These are phyloP conservation scores for Carex scoparia DNA, from an alignment of 176 grass and related monocot genomes.

Conservation along the genomic window DNA sequence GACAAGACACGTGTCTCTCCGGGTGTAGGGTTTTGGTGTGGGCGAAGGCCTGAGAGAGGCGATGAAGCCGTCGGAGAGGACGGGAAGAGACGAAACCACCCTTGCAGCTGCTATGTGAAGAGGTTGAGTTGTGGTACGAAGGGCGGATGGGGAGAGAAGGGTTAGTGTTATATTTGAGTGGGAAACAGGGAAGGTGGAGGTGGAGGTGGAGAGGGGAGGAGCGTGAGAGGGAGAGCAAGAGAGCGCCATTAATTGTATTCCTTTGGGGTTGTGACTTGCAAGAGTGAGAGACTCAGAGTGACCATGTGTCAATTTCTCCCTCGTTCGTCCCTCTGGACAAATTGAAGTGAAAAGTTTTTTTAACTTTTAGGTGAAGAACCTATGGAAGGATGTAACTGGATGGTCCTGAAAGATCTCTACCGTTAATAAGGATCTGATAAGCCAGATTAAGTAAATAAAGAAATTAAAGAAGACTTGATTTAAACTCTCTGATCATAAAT, in stretches of 20 bases:
- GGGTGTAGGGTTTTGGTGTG: conserved; percentile 32
- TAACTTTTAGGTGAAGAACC: neutral
- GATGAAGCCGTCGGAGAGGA: conserved; percentile 16
- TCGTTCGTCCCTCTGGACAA: neutral
- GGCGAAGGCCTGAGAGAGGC: neutral
- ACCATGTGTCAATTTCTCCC: neutral
- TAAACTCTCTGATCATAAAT: neutral
- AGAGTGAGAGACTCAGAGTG: no score
- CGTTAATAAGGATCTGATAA: neutral
- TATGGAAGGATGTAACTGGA: neutral
- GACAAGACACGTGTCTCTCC: conserved; percentile 57
- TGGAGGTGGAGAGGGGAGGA: neutral
- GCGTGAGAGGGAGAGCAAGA: conserved; percentile 17
- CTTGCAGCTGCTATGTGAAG: neutral
- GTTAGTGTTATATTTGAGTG: neutral
- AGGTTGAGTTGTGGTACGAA: neutral
- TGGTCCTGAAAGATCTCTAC: neutral
- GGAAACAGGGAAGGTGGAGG: neutral
- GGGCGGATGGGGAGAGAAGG: neutral
- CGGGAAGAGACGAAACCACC: neutral
- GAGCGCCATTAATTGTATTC: conserved; percentile 28
- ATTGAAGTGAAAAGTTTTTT: neutral
- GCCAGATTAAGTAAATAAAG: neutral
- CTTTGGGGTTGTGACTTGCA: no score
- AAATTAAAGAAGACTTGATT: no score